phyloP scores from a whole-genome alignment of 208 protist species.

The Leishmania mexicana region DNA sequence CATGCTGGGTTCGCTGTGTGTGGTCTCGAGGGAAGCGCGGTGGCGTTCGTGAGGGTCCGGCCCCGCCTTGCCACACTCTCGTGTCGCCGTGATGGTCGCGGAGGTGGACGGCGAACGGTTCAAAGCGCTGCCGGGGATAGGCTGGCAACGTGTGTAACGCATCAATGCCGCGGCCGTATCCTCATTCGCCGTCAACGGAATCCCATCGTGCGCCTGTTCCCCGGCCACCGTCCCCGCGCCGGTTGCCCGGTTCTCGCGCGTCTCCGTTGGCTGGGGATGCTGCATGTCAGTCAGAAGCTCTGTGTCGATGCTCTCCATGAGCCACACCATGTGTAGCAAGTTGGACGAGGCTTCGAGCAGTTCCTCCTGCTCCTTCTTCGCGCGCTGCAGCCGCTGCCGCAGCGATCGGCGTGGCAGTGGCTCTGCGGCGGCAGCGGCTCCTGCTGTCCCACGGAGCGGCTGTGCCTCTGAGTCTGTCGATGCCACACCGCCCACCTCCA shows the following conservation, averaged over 20 bases:
- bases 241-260: neutral
- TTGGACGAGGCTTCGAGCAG: slow-evolving; percentile 36
- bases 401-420: slow-evolving; percentile 5
- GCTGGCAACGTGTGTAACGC: neutral
- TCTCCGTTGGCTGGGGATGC: slow-evolving; percentile 4
- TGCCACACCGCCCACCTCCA: slow-evolving; percentile 9
- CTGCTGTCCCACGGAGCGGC: neutral
- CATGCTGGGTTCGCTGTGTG: slow-evolving; percentile 44
- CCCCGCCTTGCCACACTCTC: neutral
- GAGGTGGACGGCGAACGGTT: neutral
- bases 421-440: neutral
- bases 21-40: neutral
- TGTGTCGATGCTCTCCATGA: slow-evolving; percentile 56
- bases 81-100: neutral
- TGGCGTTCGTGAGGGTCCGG: neutral
- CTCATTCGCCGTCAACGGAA: neutral
- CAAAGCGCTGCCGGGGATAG: neutral
- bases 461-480: neutral
- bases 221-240: neutral
- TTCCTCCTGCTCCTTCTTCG: slow-evolving; percentile 9
- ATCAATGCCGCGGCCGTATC: neutral
- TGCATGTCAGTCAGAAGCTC: slow-evolving; percentile 35
- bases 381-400: slow-evolving; percentile 5
- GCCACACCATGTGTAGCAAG: slow-evolving; percentile 58
- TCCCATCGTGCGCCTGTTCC: neutral